phyloP scores from a whole-genome alignment of 2,329 filamentous ascomycete genomes.

The Colletotrichum caudatum region DNA sequence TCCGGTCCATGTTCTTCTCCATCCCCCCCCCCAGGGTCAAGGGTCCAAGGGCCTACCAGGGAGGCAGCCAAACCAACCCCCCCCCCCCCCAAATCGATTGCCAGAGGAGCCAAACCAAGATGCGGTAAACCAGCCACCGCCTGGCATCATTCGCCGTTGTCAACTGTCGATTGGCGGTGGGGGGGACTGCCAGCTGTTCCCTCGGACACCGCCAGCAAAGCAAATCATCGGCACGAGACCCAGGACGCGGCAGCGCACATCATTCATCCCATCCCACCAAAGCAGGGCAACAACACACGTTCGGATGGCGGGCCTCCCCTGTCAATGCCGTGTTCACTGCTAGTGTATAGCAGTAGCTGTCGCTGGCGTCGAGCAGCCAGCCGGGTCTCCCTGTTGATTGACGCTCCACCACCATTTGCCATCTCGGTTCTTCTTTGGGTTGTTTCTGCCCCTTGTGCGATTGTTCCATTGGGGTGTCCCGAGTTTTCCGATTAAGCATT shows the following conservation, averaged over 20 bases:
- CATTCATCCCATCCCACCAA: constrained; percentile 13
- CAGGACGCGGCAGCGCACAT: constrained; percentile 13
- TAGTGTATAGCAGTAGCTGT: background rate
- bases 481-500: constrained; percentile 3
- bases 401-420: background rate
- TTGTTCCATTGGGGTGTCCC: constrained; percentile 27
- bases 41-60: constrained; percentile 32
- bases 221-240: constrained; percentile 1
- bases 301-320: constrained; percentile 23
- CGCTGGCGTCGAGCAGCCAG: background rate
- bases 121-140: constrained; percentile 5
- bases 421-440: constrained; percentile 1
- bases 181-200: background rate
- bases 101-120: constrained; percentile 2
- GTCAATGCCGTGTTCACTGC: background rate
- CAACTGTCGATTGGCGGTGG: background rate
- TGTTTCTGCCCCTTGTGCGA: background rate
- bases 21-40: background rate
- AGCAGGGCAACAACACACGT: background rate
- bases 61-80: no score
- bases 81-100: background rate
- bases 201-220: constrained; percentile 25
- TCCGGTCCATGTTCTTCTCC: constrained; percentile 4
- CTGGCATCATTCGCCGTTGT: background rate
- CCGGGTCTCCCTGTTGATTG: constrained; percentile 1